Percentiles rank a stretch among this genome's conserved stretches.
phyloP scores from a whole-genome alignment of 345 rosid species.

The Arabidopsis thaliana region DNA sequence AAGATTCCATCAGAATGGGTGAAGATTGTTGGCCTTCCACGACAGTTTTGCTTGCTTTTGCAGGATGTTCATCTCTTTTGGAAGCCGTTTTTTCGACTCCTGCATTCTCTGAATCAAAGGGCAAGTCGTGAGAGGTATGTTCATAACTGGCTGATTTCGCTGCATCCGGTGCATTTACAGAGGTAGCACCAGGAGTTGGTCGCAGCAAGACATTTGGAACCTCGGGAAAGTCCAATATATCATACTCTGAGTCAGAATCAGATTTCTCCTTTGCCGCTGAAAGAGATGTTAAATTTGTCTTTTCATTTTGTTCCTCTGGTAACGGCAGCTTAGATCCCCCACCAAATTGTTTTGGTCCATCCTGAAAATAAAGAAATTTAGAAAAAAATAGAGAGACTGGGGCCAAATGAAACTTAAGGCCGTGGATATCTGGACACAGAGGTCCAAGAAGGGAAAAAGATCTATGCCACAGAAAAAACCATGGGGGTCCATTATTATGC shows the following conservation, averaged over 20 bases:
- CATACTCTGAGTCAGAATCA: slow-evolving; percentile 64
- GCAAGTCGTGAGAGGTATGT: slow-evolving; percentile 43
- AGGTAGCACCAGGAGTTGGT: slow-evolving; percentile 54
- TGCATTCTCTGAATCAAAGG: slow-evolving; percentile 46
- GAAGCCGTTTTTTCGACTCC: slow-evolving; percentile 24
- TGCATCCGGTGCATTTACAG: slow-evolving; percentile 47
- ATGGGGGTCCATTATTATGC: background rate
- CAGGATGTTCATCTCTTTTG: slow-evolving; percentile 45
- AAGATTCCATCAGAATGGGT: slow-evolving; percentile 52
- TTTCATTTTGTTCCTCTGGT: slow-evolving; percentile 68
- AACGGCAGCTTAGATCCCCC: slow-evolving; percentile 80
- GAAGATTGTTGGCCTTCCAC: slow-evolving; percentile 65
- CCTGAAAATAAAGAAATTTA: slow-evolving; percentile 51
- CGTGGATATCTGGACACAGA: background rate
- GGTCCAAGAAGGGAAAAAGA: background rate
- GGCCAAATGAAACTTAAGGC: slow-evolving; percentile 21
- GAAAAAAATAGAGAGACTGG: slow-evolving; percentile 39
- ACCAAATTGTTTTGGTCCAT: slow-evolving; percentile 75
- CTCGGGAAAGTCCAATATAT: slow-evolving; percentile 71
- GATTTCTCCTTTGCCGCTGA: slow-evolving; percentile 49
- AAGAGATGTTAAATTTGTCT: slow-evolving; percentile 43
- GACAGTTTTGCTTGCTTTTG: slow-evolving; percentile 33
- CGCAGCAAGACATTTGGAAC: slow-evolving; percentile 64
- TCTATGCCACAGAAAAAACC: background rate
- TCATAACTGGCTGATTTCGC: slow-evolving; percentile 40